Conservation (phyloP, 768 basidiomycete species). For the Gloeostereum incarnatum region DNA sequence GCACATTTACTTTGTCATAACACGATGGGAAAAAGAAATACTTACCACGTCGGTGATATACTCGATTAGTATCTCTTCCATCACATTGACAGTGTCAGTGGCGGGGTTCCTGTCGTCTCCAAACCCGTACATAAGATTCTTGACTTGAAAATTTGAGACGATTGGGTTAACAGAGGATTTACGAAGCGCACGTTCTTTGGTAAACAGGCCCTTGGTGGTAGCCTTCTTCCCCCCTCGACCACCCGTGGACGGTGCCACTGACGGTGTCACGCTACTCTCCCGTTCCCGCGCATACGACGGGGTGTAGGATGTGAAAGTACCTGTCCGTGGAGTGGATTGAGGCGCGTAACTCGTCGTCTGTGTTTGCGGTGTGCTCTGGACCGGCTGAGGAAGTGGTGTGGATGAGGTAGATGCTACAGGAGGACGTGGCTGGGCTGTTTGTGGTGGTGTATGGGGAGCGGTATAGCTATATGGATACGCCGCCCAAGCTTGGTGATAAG, state of each 20-base stretch:
- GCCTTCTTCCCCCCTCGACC: slow-evolving; percentile 54
- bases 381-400: too few species aligned
- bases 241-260: slow-evolving; percentile 27
- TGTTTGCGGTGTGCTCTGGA: too few species aligned
- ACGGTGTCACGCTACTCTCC: slow-evolving; percentile 34
- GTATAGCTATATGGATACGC: slow-evolving; percentile 61
- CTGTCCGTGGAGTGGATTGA: slow-evolving; percentile 24
- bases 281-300: slow-evolving; percentile 32
- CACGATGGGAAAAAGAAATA: slow-evolving; percentile 12
- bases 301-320: slow-evolving; percentile 50
- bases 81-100: slow-evolving; percentile 47
- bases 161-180: slow-evolving; percentile 7
- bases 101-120: slow-evolving; percentile 87
- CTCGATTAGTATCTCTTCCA: slow-evolving; percentile 13
- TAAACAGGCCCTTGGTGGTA: slow-evolving; percentile 66
- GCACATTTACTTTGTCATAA: slow-evolving; percentile 6
- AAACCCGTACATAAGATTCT: slow-evolving; percentile 87
- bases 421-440: slow-evolving; percentile 16
- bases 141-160: slow-evolving; percentile 36
- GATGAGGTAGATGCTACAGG: slow-evolving; percentile 16
- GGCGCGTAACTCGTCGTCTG: too few species aligned
- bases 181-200: slow-evolving; percentile 71
- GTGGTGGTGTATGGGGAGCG: too few species aligned
- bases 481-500: too few species aligned
- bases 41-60: slow-evolving; percentile 77